Conservation (phyloP, 2,329 filamentous ascomycete species). For the Fonsecaea pedrosoi region DNA sequence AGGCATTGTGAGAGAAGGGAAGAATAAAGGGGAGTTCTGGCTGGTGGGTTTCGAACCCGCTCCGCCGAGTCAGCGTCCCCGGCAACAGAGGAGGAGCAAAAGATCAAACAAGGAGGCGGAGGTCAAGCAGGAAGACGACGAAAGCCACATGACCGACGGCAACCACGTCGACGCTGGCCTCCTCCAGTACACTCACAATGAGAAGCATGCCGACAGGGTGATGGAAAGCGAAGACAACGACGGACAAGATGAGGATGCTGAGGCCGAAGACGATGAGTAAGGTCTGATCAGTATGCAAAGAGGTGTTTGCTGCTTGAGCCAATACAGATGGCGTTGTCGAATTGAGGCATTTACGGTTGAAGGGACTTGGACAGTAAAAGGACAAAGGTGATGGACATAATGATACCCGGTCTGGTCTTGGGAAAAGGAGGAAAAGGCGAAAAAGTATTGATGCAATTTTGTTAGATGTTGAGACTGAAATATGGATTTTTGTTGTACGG, state of each 20-base stretch:
- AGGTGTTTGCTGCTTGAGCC: neutral
- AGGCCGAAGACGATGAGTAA: constrained; percentile 25
- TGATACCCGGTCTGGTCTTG: constrained; percentile 26
- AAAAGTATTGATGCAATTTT: neutral
- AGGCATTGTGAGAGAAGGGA: constrained; percentile 37
- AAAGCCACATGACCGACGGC: constrained; percentile 1
- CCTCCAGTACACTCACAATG: constrained; percentile 1
- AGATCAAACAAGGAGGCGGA: constrained; percentile 22
- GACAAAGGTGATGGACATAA: constrained; percentile 27
- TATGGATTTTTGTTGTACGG: neutral
- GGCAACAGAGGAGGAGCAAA: constrained; percentile 18
- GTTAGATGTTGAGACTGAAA: neutral
- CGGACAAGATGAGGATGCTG: constrained; percentile 24
- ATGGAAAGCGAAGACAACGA: constrained; percentile 4
- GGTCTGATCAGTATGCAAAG: neutral
- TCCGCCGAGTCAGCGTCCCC: constrained; percentile 3
- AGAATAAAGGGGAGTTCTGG: constrained; percentile 30
- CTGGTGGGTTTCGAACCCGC: constrained; percentile 29
- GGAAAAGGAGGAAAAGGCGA: constrained; percentile 4
- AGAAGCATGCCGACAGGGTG: constrained; percentile 3
- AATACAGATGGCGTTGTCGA: neutral
- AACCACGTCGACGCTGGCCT: constrained; percentile 3
- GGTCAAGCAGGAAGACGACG: constrained; percentile 20
- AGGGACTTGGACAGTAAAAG: neutral
- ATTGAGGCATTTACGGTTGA: neutral